Evolutionary conservation across 257 asterid species (phyloP).

Genomic region (Solanum stenotomum): DNA sequence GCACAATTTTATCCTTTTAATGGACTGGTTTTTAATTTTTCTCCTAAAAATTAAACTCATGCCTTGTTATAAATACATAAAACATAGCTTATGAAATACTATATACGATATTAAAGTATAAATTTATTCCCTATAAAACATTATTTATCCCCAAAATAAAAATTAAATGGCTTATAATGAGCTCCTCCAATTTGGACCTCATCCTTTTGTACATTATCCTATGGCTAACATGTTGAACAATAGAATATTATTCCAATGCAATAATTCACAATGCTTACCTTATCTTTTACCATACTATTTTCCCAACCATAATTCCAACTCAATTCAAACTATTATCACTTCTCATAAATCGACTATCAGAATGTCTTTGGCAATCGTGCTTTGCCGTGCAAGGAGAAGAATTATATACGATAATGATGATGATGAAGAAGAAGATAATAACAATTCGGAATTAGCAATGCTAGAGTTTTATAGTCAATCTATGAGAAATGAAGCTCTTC

Average conservation of each 20-base stretch:
- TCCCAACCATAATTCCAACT: neutral
- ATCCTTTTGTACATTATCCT: neutral
- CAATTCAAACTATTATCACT: neutral
- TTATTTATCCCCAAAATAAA: too few species aligned
- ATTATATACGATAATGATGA: conserved; percentile 5
- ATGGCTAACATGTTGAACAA: conserved; percentile 21
- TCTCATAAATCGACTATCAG: neutral
- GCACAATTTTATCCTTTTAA: too few species aligned
- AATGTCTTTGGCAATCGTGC: neutral
- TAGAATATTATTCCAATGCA: conserved; percentile 8
- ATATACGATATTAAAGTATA: too few species aligned
- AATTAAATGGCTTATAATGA: neutral
- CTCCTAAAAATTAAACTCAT: too few species aligned
- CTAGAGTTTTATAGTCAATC: conserved; percentile 42
- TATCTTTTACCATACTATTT: conserved; percentile 10
- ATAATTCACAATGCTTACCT: conserved; percentile 11
- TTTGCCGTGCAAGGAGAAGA: conserved; percentile 37
- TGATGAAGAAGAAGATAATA: conserved; percentile 30
- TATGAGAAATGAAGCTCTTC: conserved; percentile 45
- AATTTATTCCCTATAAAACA: too few species aligned
- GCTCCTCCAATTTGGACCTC: neutral
- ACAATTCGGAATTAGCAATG: conserved; percentile 46
- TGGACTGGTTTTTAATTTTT: too few species aligned
- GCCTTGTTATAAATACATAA: too few species aligned
- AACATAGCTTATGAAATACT: neutral